phyloP scores from a whole-genome alignment of 352 stramenopile species.

The Pelagophyceae sp. region DNA sequence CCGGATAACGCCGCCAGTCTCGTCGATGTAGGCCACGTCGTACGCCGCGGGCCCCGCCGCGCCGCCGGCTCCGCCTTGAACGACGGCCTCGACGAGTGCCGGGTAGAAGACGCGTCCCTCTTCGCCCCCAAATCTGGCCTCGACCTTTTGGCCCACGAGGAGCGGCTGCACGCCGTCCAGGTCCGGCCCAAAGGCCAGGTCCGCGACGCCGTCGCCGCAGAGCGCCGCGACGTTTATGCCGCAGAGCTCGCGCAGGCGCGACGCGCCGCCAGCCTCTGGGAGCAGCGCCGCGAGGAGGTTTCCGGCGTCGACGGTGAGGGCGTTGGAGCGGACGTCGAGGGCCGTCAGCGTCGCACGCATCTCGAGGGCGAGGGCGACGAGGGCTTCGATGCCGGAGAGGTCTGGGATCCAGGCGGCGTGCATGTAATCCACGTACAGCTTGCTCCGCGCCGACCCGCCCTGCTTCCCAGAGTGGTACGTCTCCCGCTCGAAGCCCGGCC shows the following conservation, averaged over 20 bases:
- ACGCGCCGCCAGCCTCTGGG: background rate
- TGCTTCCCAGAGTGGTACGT: constrained; percentile 10
- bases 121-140: background rate
- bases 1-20: background rate
- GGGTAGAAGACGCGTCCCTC: background rate
- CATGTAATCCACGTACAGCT: constrained; percentile 16
- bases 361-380: background rate
- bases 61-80: background rate
- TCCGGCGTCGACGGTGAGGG: background rate
- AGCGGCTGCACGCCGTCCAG: background rate
- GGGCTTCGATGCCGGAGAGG: background rate
- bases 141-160: background rate
- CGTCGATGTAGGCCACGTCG: constrained; percentile 5
- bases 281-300: background rate
- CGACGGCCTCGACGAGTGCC: background rate
- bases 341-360: background rate
- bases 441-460: background rate
- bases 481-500: constrained; percentile 6
- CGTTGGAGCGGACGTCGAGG: constrained; percentile 11
- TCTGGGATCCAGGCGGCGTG: constrained; percentile 13
- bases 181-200: background rate
- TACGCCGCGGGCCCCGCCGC: too few relatives aligned
- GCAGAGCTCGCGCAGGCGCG: background rate
- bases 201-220: too few relatives aligned
- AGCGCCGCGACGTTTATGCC: background rate